Evolutionary conservation across 495 filamentous ascomycete genomes (phyloP).

Genomic region (Lasiosphaeria miniovina): DNA sequence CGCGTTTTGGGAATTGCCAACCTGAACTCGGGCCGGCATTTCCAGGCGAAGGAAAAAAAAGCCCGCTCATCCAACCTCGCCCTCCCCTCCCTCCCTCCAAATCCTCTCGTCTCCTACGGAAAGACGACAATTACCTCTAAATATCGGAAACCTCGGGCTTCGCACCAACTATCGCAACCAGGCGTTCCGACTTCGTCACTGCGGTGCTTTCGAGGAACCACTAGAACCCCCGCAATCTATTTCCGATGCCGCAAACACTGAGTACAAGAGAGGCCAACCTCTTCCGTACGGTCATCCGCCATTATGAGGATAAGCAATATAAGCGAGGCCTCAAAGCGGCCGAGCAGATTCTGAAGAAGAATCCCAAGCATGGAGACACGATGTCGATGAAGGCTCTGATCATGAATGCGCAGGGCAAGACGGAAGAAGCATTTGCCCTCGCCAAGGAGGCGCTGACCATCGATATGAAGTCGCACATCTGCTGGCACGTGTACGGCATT

Average conservation of each 20-base stretch:
- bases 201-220: background rate
- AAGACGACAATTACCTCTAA: too few species aligned
- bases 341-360: slow-evolving; percentile 90
- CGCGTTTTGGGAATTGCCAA: too few species aligned
- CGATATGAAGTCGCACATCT: slow-evolving; percentile 98
- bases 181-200: background rate
- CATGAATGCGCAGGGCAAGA: slow-evolving; percentile 84
- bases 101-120: too few species aligned
- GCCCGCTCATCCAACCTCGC: background rate
- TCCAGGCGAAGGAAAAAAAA: background rate
- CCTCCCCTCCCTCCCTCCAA: too few species aligned
- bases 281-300: slow-evolving; percentile 89
- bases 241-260: slow-evolving; percentile 74
- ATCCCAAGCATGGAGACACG: slow-evolving; percentile 95
- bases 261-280: slow-evolving; percentile 86
- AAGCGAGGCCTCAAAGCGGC: slow-evolving; percentile 94
- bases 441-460: slow-evolving; percentile 87
- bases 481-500: slow-evolving; percentile 99
- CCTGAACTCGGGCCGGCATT: too few species aligned
- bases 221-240: slow-evolving; percentile 10
- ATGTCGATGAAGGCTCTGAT: slow-evolving; percentile 99
- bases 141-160: too few species aligned
- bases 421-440: slow-evolving; percentile 87
- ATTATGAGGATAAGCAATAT: slow-evolving; percentile 97
- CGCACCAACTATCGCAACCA: too few species aligned